These are phyloP conservation scores for Malbranchea zuffiana DNA, from an alignment of 2,329 filamentous ascomycete genomes.

Conservation along the genomic window DNA sequence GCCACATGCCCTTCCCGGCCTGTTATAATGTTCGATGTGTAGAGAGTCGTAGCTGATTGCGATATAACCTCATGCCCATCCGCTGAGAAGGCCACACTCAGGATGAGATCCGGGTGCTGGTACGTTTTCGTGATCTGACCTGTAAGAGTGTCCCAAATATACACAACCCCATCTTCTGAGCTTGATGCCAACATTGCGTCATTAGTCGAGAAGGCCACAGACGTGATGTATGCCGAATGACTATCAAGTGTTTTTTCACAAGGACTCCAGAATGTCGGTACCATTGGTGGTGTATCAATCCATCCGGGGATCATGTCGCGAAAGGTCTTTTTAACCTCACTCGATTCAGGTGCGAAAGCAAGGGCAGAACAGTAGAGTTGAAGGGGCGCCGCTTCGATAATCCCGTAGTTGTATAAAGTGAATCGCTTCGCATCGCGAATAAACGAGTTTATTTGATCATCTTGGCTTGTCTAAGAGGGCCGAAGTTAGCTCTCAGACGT, in stretches of 20 bases:
- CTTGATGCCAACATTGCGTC: background rate
- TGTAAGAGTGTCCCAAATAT: constrained; percentile 1
- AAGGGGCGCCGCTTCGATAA: constrained; percentile 25
- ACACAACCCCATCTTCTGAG: background rate
- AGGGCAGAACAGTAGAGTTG: constrained; percentile 28
- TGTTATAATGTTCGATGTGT: too few species aligned
- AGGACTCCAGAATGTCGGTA: background rate
- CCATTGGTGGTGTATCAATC: constrained; percentile 8
- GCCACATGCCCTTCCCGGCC: too few species aligned
- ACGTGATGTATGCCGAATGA: background rate
- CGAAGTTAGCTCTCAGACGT: too few species aligned
- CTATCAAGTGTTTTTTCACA: background rate
- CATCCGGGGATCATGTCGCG: constrained; percentile 13
- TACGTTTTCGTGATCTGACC: background rate
- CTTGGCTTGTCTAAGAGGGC: too few species aligned
- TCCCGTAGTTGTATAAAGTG: constrained; percentile 20
- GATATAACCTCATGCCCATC: background rate
- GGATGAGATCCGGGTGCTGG: background rate
- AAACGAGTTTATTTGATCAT: constrained; percentile 25
- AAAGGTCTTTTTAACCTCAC: constrained; percentile 20
- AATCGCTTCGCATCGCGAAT: constrained; percentile 24
- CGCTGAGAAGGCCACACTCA: background rate
- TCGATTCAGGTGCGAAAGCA: constrained; percentile 22
- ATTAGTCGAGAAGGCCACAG: background rate
- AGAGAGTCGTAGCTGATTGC: too few species aligned